A percentile compares a stretch with the other conserved stretches of the same genome.
These are phyloP conservation scores for Pinus tabuliformis DNA, from an alignment of 75 land plant species.

Conservation along the genomic window DNA sequence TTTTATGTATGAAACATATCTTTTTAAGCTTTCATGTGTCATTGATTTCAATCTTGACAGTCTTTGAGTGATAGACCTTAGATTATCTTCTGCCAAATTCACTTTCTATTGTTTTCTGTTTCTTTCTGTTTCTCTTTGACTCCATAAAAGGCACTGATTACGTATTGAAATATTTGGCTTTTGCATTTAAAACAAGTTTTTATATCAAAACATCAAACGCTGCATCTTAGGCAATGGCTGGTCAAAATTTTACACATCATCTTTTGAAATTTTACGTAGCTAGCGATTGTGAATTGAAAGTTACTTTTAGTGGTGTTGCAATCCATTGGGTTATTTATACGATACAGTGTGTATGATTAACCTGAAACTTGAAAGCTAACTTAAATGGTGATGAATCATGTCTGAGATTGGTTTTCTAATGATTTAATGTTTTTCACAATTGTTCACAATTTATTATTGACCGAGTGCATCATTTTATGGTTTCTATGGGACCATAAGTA, in stretches of 20 bases:
- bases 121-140: too few species aligned
- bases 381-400: neutral
- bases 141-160: too few species aligned
- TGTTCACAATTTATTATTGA: neutral
- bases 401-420: neutral
- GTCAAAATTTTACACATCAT: neutral
- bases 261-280: neutral
- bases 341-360: neutral
- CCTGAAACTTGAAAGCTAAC: neutral
- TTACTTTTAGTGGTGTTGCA: neutral
- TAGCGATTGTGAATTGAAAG: neutral
- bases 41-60: too few species aligned
- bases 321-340: neutral
- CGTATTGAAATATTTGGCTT: too few species aligned
- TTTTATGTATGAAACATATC: too few species aligned
- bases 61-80: too few species aligned
- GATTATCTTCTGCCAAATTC: too few species aligned
- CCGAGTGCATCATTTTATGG: neutral
- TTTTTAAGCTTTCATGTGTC: too few species aligned
- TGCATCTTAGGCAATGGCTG: too few species aligned
- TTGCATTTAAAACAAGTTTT: too few species aligned
- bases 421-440: neutral
- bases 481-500: neutral
- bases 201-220: too few species aligned
- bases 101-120: too few species aligned